phyloP scores from a whole-genome alignment of 108 stramenopile genomes.

The Aurantiochytrium sp. region DNA sequence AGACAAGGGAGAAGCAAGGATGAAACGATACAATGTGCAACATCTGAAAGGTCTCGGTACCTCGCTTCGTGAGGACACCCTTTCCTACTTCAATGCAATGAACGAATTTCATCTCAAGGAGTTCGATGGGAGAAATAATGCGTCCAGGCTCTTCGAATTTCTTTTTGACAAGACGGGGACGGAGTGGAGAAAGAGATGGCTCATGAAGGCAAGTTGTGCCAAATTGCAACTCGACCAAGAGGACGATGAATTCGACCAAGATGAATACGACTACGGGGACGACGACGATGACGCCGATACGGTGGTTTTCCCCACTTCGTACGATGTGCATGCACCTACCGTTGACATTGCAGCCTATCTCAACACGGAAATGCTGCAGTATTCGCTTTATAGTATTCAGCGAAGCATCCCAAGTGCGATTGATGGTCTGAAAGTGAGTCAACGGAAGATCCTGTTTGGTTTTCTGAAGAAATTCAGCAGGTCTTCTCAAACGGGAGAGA shows the following conservation, averaged over 20 bases:
- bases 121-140: background rate
- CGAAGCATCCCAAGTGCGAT: background rate
- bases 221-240: too few species aligned
- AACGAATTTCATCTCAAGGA: background rate
- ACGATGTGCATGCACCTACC: background rate
- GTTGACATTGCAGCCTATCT: background rate
- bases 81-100: background rate
- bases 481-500: too few species aligned
- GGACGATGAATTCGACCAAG: too few species aligned
- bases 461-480: background rate
- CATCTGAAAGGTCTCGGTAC: background rate
- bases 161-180: background rate
- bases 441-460: background rate
- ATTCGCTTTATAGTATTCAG: background rate
- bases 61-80: background rate
- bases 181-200: background rate
- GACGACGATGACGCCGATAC: background rate
- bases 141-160: background rate
- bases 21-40: background rate
- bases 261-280: too few species aligned
- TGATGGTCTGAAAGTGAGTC: background rate
- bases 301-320: background rate
- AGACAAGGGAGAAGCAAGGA: background rate
- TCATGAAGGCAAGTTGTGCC: too few species aligned
- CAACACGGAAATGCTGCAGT: background rate